These are phyloP conservation scores for Fusarium stilboides DNA, from an alignment of 2,329 filamentous ascomycete genomes.

Conservation along the genomic window DNA sequence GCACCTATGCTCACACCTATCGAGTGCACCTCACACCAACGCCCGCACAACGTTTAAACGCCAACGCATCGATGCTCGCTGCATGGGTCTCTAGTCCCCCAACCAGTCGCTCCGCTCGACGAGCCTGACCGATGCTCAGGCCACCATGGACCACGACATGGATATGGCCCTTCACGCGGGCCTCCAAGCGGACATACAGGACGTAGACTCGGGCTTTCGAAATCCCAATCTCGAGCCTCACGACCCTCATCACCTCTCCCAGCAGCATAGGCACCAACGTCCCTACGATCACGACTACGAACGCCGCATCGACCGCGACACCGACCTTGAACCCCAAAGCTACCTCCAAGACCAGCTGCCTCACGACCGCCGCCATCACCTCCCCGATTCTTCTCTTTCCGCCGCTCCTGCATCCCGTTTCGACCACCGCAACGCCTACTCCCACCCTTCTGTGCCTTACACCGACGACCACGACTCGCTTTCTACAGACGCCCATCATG, in stretches of 20 bases:
- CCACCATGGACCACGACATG: slow-evolving; percentile 64
- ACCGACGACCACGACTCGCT: slow-evolving; percentile 44
- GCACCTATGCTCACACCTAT: slow-evolving; percentile 44
- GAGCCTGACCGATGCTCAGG: slow-evolving; percentile 62
- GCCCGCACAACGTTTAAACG: slow-evolving; percentile 55
- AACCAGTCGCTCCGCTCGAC: slow-evolving; percentile 60
- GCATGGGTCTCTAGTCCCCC: slow-evolving; percentile 61
- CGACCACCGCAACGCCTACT: slow-evolving; percentile 42
- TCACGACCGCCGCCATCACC: slow-evolving; percentile 38
- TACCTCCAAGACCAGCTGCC: slow-evolving; percentile 47
- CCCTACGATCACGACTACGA: slow-evolving; percentile 51
- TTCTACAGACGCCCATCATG: slow-evolving; percentile 53
- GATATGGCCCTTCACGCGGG: slow-evolving; percentile 53
- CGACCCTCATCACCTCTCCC: slow-evolving; percentile 47
- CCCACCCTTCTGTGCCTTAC: slow-evolving; percentile 46
- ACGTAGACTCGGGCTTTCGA: slow-evolving; percentile 43
- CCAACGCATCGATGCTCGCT: slow-evolving; percentile 66
- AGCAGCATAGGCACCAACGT: slow-evolving; percentile 52
- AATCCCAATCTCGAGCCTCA: slow-evolving; percentile 47
- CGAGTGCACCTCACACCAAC: slow-evolving; percentile 44
- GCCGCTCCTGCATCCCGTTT: slow-evolving; percentile 31
- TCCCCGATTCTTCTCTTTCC: slow-evolving; percentile 42
- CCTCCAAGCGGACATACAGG: slow-evolving; percentile 49
- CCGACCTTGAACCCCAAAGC: slow-evolving; percentile 28
- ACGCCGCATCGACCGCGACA: slow-evolving; percentile 42